These are phyloP conservation scores for Lentinus brumalis DNA, from an alignment of 768 basidiomycete species.

Conservation along the genomic window DNA sequence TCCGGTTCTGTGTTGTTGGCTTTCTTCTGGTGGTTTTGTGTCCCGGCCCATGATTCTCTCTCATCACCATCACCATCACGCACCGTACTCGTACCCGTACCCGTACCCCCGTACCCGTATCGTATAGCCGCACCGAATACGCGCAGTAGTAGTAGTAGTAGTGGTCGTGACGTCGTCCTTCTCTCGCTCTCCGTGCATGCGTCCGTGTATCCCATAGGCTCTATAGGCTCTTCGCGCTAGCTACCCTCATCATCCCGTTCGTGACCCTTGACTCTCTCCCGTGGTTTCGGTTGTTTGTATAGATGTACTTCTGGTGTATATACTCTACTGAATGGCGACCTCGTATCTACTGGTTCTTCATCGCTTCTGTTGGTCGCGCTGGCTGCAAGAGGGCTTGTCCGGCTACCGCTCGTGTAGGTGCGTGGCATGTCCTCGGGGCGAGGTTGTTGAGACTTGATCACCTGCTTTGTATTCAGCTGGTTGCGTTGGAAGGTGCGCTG, in stretches of 20 bases:
- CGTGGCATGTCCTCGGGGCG: too few relatives aligned
- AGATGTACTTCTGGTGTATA: conserved; percentile 23
- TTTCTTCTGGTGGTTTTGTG: not conserved
- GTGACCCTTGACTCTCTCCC: not conserved
- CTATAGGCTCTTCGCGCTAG: not conserved
- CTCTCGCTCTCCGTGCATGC: not conserved
- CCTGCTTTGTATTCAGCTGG: too few relatives aligned
- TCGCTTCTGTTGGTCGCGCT: too few relatives aligned
- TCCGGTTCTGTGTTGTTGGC: not conserved
- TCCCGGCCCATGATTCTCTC: not conserved
- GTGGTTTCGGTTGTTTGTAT: conserved; percentile 10
- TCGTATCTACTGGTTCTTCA: too few relatives aligned
- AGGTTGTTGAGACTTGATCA: too few relatives aligned
- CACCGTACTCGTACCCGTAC: not conserved
- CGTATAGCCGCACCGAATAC: not conserved
- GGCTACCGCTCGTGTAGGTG: too few relatives aligned
- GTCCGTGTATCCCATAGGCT: not conserved
- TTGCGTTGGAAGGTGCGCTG: too few relatives aligned
- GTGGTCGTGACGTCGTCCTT: not conserved
- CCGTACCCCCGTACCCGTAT: not conserved
- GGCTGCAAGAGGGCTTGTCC: too few relatives aligned
- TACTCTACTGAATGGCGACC: conserved; percentile 12
- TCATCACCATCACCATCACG: not conserved
- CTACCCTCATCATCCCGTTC: not conserved
- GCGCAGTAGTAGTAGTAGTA: not conserved